phyloP scores from a whole-genome alignment of 2,329 filamentous ascomycete genomes.

The Podosphaera aphanis region DNA sequence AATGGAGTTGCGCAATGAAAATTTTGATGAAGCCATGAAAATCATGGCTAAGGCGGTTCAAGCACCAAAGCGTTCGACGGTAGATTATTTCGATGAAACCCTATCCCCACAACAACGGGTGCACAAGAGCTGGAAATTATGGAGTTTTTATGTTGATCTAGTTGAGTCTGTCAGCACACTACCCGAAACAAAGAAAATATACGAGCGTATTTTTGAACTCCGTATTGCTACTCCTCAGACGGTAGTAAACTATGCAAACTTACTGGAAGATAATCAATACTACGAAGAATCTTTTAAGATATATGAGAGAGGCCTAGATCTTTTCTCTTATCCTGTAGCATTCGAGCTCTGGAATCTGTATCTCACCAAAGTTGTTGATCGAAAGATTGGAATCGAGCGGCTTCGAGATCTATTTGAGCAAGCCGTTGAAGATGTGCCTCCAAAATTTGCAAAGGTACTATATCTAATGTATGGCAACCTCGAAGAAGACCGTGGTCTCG shows the following conservation, averaged over 20 bases:
- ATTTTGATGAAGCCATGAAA: slow-evolving; percentile 79
- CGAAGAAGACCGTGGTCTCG: slow-evolving; percentile 84
- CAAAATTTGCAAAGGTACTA: slow-evolving; percentile 84
- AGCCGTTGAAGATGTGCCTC: slow-evolving; percentile 79
- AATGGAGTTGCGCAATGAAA: slow-evolving; percentile 87
- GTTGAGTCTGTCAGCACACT: slow-evolving; percentile 83
- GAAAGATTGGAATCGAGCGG: slow-evolving; percentile 85
- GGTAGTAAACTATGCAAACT: slow-evolving; percentile 92
- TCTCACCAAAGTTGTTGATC: slow-evolving; percentile 86
- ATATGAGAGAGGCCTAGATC: slow-evolving; percentile 82
- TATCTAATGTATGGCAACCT: slow-evolving; percentile 97
- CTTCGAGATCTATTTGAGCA: slow-evolving; percentile 92
- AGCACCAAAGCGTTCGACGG: slow-evolving; percentile 86
- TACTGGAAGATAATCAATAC: slow-evolving; percentile 84
- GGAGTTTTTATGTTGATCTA: slow-evolving; percentile 97
- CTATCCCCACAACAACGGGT: slow-evolving; percentile 86
- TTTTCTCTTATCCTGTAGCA: slow-evolving; percentile 96
- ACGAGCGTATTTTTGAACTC: slow-evolving; percentile 93
- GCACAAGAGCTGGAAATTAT: slow-evolving; percentile 97
- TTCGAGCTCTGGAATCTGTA: slow-evolving; percentile 99
- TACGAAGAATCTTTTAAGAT: slow-evolving; percentile 96
- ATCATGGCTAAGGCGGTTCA: slow-evolving; percentile 97
- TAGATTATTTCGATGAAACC: slow-evolving; percentile 97
- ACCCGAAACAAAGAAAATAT: slow-evolving; percentile 81
- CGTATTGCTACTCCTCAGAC: slow-evolving; percentile 95